A percentile compares a stretch with the other conserved stretches of the same genome.
Evolutionary conservation across 768 basidiomycete genomes (phyloP).

Genomic region (Terana coerulea): DNA sequence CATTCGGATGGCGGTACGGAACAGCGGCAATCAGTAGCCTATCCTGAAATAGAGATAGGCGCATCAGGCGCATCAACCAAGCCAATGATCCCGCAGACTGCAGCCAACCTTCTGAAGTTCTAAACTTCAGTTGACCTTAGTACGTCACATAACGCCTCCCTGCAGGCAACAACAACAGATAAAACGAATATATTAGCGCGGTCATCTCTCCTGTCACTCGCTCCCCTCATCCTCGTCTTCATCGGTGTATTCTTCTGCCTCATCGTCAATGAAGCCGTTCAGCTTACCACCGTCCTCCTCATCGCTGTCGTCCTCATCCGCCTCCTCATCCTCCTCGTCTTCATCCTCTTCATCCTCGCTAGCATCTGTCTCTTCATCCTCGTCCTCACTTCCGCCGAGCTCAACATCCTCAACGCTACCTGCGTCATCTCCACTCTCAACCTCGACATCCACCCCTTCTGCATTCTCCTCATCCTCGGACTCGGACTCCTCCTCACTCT

Average conservation of each 20-base stretch:
- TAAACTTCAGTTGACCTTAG: too few relatives aligned
- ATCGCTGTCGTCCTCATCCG: conserved; percentile 44
- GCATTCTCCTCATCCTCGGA: conserved; percentile 61
- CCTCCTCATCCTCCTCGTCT: conserved; percentile 55
- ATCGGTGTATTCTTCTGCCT: conserved; percentile 50
- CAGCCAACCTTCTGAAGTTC: too few relatives aligned
- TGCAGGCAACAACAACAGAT: not conserved
- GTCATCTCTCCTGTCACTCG: conserved; percentile 14
- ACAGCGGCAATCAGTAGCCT: too few relatives aligned
- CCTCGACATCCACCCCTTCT: conserved; percentile 50
- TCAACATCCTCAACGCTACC: conserved; percentile 81
- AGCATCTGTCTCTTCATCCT: conserved; percentile 46
- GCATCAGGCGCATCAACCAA: too few relatives aligned
- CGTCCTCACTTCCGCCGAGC: conserved; percentile 59
- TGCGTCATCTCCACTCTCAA: conserved; percentile 61
- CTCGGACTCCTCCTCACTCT: conserved; percentile 67
- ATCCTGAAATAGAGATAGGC: not conserved
- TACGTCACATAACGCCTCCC: too few relatives aligned
- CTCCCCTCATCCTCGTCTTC: conserved; percentile 45
- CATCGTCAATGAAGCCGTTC: conserved; percentile 49
- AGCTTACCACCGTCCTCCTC: conserved; percentile 16
- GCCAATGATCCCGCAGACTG: too few relatives aligned
- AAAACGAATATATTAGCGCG: not conserved
- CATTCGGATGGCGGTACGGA: too few relatives aligned
- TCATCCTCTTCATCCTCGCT: conserved; percentile 44